These are phyloP conservation scores for Alnus glutinosa DNA, from an alignment of 306 rosid genomes.

Conservation along the genomic window DNA sequence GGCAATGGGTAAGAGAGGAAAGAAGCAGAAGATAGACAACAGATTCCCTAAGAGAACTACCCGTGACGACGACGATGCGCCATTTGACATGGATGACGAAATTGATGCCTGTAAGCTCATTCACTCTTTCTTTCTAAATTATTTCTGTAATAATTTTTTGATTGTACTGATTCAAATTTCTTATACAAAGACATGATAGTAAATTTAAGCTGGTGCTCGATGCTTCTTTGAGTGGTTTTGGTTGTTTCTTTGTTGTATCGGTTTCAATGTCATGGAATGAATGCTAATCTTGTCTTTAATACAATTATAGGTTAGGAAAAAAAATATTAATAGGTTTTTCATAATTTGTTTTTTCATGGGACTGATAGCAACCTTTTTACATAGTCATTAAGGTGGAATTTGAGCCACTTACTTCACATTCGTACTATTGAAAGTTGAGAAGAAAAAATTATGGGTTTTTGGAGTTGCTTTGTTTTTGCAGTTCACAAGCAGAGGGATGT, in stretches of 20 bases:
- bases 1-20: constrained; percentile 67
- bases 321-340: neutral
- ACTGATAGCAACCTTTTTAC: neutral
- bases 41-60: constrained; percentile 35
- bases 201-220: neutral
- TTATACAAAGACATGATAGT: neutral
- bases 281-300: neutral
- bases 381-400: neutral
- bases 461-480: constrained; percentile 27
- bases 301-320: neutral
- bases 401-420: neutral
- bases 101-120: constrained; percentile 72
- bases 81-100: constrained; percentile 77
- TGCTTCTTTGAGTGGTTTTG: neutral
- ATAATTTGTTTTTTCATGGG: neutral
- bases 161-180: neutral
- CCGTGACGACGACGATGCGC: constrained; percentile 11
- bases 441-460: neutral
- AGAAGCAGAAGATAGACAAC: constrained; percentile 40
- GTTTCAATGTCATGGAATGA: neutral
- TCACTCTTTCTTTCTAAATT: neutral
- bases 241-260: neutral
- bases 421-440: neutral
- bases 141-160: neutral
- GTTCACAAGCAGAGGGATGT: constrained; percentile 86